These are phyloP conservation scores for Striga asiatica DNA, from an alignment of 257 asterid genomes.

Conservation along the genomic window DNA sequence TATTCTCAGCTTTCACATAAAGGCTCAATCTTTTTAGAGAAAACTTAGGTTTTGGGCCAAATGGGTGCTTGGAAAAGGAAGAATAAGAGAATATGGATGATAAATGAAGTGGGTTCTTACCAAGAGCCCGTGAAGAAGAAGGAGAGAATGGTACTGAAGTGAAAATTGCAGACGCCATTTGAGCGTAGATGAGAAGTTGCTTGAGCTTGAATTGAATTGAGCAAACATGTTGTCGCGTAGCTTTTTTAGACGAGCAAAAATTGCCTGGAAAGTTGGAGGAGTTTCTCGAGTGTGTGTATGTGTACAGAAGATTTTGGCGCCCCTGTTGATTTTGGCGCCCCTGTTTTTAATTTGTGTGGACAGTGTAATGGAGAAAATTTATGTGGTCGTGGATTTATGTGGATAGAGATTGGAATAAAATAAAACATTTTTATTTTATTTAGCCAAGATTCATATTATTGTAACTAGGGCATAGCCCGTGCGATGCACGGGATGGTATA, in stretches of 20 bases:
- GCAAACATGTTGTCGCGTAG: slow-evolving; percentile 4
- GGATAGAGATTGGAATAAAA: too few species aligned
- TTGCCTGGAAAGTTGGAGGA: slow-evolving; percentile 58
- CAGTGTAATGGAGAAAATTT: too few species aligned
- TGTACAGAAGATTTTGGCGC: slow-evolving; percentile 14
- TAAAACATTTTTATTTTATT: too few species aligned
- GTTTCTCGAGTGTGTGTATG: slow-evolving; percentile 26
- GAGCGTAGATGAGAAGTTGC: background rate
- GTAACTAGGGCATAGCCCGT: too few species aligned
- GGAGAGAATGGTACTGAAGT: slow-evolving; percentile 25
- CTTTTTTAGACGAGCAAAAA: slow-evolving; percentile 17
- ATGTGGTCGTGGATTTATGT: too few species aligned
- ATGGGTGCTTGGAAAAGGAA: slow-evolving; percentile 20
- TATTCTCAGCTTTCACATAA: slow-evolving; percentile 41
- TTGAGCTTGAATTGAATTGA: background rate
- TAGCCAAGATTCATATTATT: too few species aligned
- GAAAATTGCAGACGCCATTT: slow-evolving; percentile 47
- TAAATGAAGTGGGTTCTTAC: slow-evolving; percentile 11
- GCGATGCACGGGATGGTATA: too few species aligned
- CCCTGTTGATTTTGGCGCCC: too few species aligned
- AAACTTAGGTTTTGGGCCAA: slow-evolving; percentile 15
- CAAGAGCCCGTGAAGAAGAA: slow-evolving; percentile 22
- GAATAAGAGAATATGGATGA: slow-evolving; percentile 9
- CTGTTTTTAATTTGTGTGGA: too few species aligned
- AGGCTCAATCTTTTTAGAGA: slow-evolving; percentile 33